phyloP scores from a whole-genome alignment of 257 asterid genomes.

The Solanum pennellii region DNA sequence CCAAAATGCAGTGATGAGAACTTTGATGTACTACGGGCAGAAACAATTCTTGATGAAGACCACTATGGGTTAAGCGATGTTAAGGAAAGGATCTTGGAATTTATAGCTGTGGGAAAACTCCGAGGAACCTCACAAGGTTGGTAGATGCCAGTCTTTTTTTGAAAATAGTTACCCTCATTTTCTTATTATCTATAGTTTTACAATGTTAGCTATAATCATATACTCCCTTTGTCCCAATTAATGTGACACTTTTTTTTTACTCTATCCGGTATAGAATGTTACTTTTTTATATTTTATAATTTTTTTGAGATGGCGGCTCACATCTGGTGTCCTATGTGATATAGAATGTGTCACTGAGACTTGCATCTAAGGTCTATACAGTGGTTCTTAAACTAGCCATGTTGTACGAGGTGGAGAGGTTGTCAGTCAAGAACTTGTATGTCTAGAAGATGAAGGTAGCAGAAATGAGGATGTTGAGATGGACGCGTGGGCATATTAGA shows the following conservation, averaged over 20 bases:
- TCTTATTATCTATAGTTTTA: neutral
- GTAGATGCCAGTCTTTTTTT: neutral
- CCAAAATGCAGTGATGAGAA: slow-evolving; percentile 67
- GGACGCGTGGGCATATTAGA: neutral
- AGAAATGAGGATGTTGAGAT: neutral
- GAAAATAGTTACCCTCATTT: neutral
- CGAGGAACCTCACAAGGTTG: slow-evolving; percentile 98
- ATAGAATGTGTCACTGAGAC: neutral
- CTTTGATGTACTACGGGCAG: slow-evolving; percentile 79
- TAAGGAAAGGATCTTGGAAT: slow-evolving; percentile 96
- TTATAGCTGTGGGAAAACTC: slow-evolving; percentile 96
- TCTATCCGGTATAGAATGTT: neutral
- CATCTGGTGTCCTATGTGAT: neutral
- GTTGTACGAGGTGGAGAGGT: neutral
- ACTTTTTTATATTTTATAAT: neutral
- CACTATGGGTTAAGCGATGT: slow-evolving; percentile 96
- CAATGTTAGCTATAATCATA: neutral
- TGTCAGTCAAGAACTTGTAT: neutral
- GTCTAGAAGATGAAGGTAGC: no score
- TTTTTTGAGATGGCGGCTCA: neutral
- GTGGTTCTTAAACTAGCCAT: neutral
- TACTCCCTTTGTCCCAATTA: neutral
- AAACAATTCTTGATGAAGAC: slow-evolving; percentile 88
- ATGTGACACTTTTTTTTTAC: neutral
- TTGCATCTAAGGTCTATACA: no score